Evolutionary conservation across 305 asterid species (phyloP), one percentile per base, ranked within the genome.

Genomic region (Solanum hybrid): DNA sequence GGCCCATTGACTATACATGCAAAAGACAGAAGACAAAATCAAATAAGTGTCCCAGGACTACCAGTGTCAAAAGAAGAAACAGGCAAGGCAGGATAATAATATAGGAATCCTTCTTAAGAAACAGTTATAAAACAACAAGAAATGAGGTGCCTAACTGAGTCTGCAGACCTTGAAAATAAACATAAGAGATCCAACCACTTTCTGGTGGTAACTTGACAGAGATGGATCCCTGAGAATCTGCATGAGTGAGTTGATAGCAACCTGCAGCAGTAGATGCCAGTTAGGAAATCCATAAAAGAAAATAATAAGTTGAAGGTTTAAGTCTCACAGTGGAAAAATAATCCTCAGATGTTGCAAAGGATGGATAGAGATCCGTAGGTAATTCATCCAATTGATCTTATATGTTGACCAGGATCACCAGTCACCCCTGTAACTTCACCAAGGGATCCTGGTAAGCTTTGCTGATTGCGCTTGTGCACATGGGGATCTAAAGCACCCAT

Each of bases 291-390:
- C 36, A 31, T 45, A 38, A 37, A 87, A 89, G 5, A 3, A 89
- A 85, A 70, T 68, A 41, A 10, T 36, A 86, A 65, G 51, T 41
- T 39, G 89, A 89, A 86, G 88, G 90, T 92, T 91, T 83, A 92
- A 89, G 90, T 87, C 96, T 93, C 93, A 96, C 99, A 27, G 99
- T 97, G 89, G 99, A 96, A 91, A 94, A 96, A 92, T 97, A 97
- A 93, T 97, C 99, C 93, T 97, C 99, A 29, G 99, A 96, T 87
- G 96, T 96, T 41, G 99, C 97, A 94, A 96, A 96, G 89, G 99
- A 96, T 90, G 99, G 99, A 98, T 98, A 97, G 73, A 97, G 97
- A 94, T 97, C 99, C 97, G 94, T 94, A 86, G 98, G 98, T 82
- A 96, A 91, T 91, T 95, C 97, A 92, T 96, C 98, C 95, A 94